Percentiles rank a stretch among this genome's conserved stretches.
phyloP scores from a whole-genome alignment of 2,329 filamentous ascomycete genomes.

The Immersiporthe knoxdaviesiana region DNA sequence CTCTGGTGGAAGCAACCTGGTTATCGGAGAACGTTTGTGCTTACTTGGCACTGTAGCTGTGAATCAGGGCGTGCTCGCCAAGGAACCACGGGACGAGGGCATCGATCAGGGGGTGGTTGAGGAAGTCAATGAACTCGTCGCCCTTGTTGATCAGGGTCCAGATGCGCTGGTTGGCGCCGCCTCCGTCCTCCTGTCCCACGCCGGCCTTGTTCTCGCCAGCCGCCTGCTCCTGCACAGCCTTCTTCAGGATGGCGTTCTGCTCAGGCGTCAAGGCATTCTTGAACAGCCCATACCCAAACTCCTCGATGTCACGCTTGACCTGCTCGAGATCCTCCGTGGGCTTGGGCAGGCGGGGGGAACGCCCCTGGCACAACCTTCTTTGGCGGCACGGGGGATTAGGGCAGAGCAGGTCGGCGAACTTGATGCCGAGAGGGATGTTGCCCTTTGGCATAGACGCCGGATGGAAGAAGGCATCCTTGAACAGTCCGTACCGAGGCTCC shows the following conservation, averaged over 20 bases:
- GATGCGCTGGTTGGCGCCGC: constrained; percentile 32
- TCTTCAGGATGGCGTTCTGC: constrained; percentile 34
- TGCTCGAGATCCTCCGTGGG: constrained; percentile 37
- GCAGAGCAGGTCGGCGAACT: constrained; percentile 35
- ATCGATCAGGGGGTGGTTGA: constrained; percentile 37
- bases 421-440: constrained; percentile 34
- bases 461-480: constrained; percentile 36
- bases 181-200: constrained; percentile 33
- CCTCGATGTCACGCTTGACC: constrained; percentile 34
- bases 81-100: constrained; percentile 36
- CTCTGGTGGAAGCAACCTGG: too few relatives aligned
- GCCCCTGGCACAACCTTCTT: constrained; percentile 41
- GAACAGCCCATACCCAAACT: constrained; percentile 37
- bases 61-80: constrained; percentile 37
- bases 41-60: constrained; percentile 38
- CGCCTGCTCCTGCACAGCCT: constrained; percentile 35
- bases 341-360: constrained; percentile 43
- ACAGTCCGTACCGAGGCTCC: constrained; percentile 36
- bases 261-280: constrained; percentile 35
- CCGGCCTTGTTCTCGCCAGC: constrained; percentile 35
- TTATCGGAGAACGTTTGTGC: constrained; percentile 21
- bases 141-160: constrained; percentile 33
- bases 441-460: constrained; percentile 33
- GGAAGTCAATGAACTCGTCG: constrained; percentile 37
- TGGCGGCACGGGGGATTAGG: constrained; percentile 31